phyloP scores from a whole-genome alignment of 176 grass and related monocot species.

The Luzula sylvatica region DNA sequence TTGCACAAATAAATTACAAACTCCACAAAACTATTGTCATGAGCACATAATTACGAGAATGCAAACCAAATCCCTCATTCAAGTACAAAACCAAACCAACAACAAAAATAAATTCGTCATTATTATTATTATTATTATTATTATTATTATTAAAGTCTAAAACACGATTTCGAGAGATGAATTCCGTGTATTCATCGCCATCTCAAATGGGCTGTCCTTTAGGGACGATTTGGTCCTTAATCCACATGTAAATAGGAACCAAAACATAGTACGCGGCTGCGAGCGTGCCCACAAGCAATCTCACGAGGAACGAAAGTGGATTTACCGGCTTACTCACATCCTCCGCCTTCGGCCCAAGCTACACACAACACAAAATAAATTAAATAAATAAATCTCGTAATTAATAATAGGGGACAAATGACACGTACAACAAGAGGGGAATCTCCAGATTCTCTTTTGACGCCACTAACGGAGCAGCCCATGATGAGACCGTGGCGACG shows the following conservation, averaged over 20 bases:
- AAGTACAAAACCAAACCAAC: not conserved
- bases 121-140: not conserved
- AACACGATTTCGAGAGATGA: not conserved
- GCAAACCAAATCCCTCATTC: constrained; percentile 1
- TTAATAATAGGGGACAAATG: not conserved
- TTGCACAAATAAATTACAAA: too few relatives aligned
- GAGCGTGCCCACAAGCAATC: constrained; percentile 63
- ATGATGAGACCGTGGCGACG: constrained; percentile 85
- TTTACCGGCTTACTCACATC: constrained; percentile 75
- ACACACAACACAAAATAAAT: constrained; percentile 13
- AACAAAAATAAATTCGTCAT: constrained; percentile 14
- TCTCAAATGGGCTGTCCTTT: constrained; percentile 56
- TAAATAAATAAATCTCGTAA: not conserved
- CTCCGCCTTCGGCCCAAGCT: constrained; percentile 86
- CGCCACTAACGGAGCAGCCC: constrained; percentile 83
- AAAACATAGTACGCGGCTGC: constrained; percentile 78
- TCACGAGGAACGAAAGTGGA: constrained; percentile 51
- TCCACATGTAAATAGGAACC: constrained; percentile 99
- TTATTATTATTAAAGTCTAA: constrained; percentile 5
- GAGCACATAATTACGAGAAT: not conserved
- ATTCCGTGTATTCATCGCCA: not conserved
- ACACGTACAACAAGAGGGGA: constrained; percentile 53
- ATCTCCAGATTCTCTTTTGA: constrained; percentile 59
- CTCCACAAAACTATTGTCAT: too few relatives aligned
- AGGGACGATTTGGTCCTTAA: constrained; percentile 87